Evolutionary conservation across 768 basidiomycete genomes (phyloP).

Genomic region (Pisolithus microcarpus): DNA sequence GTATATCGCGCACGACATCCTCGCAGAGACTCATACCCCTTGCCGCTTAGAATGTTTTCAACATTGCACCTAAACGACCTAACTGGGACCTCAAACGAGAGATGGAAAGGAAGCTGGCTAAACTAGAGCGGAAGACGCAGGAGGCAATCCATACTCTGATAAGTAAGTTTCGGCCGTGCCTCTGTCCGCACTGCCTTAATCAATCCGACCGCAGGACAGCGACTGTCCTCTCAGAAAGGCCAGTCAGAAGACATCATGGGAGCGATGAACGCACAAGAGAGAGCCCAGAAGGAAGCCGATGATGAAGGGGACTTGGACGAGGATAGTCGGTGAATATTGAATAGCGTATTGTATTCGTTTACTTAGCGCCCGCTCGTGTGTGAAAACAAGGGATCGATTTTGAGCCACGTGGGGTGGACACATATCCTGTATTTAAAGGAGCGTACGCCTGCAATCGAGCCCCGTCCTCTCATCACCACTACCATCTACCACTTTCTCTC

Average conservation of each 20-base stretch:
- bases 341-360: not conserved
- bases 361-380: too few species aligned
- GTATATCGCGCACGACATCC: not conserved
- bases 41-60: constrained; percentile 72
- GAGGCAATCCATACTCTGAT: constrained; percentile 90
- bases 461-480: not conserved
- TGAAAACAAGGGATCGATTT: too few species aligned
- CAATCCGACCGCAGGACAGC: constrained; percentile 49
- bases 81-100: constrained; percentile 97
- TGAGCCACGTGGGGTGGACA: constrained; percentile 3
- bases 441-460: not conserved
- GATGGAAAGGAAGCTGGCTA: constrained; percentile 82
- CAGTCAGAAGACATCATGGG: constrained; percentile 73
- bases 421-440: constrained; percentile 8
- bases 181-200: not conserved
- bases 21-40: too few species aligned
- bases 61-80: constrained; percentile 93
- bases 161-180: constrained; percentile 45
- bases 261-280: constrained; percentile 75
- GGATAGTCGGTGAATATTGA: constrained; percentile 1
- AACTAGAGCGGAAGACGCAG: constrained; percentile 85
- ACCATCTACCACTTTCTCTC: not conserved
- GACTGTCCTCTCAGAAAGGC: constrained; percentile 73
- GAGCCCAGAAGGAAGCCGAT: constrained; percentile 45
- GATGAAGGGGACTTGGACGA: constrained; percentile 54